Conservation (phyloP, 805 yeast species). For the Candida orba region DNA sequence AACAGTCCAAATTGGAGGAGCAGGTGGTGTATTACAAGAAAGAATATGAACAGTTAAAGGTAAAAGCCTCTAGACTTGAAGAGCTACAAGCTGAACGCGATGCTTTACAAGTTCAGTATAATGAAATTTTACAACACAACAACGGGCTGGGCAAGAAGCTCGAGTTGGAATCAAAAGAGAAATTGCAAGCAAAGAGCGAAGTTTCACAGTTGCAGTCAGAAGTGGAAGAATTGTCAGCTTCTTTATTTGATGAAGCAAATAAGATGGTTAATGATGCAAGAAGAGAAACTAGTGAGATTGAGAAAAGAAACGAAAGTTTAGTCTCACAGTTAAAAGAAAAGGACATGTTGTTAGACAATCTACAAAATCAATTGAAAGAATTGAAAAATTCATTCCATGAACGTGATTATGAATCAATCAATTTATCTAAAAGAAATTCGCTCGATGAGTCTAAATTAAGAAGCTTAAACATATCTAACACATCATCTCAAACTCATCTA, state of each 20-base stretch:
- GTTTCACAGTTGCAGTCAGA: constrained; percentile 58
- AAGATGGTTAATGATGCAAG: constrained; percentile 78
- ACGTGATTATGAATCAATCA: constrained; percentile 28
- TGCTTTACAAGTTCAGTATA: constrained; percentile 26
- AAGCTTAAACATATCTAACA: not conserved
- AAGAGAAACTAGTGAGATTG: constrained; percentile 52
- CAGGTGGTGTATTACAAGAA: constrained; percentile 32
- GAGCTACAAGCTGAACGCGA: constrained; percentile 22
- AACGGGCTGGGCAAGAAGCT: constrained; percentile 27
- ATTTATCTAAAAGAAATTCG: constrained; percentile 11
- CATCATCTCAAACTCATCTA: not conserved
- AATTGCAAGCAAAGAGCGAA: constrained; percentile 49
- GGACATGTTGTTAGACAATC: constrained; percentile 54
- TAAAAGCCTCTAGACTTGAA: constrained; percentile 16
- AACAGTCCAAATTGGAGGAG: constrained; percentile 49
- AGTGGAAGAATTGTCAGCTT: constrained; percentile 72
- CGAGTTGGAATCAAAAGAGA: constrained; percentile 27
- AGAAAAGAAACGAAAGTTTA: constrained; percentile 51
- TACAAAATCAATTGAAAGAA: constrained; percentile 61
- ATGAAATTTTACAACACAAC: constrained; percentile 27
- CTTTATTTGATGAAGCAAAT: constrained; percentile 79
- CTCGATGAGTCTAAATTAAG: constrained; percentile 3
- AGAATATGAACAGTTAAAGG: constrained; percentile 27
- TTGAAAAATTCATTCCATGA: constrained; percentile 54
- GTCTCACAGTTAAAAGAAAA: constrained; percentile 54